Evolutionary conservation across 2,329 filamentous ascomycete genomes (phyloP).

Genomic region (Calonectria hawksworthii): DNA sequence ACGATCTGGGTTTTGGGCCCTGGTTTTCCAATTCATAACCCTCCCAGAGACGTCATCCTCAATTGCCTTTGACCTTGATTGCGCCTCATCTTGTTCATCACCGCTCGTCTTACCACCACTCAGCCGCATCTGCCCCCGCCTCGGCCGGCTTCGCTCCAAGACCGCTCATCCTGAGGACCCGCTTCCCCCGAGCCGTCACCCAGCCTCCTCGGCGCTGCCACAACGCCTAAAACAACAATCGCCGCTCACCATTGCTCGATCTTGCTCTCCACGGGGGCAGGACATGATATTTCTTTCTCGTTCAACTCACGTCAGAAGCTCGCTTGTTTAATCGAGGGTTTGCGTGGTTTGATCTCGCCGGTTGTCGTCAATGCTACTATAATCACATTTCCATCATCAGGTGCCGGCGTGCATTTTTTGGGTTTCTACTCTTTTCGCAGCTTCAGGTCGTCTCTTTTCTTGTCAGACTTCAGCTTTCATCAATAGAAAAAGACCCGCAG

Average conservation of each 20-base stretch:
- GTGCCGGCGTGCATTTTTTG: conserved; percentile 34
- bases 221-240: conserved; percentile 35
- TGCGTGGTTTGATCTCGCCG: conserved; percentile 30
- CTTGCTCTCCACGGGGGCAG: conserved; percentile 32
- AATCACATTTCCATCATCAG: conserved; percentile 30
- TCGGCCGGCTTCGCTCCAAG: conserved; percentile 40
- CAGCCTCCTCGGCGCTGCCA: conserved; percentile 40
- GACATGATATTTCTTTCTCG: conserved; percentile 30
- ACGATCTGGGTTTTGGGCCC: conserved; percentile 35
- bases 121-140: conserved; percentile 25
- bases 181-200: conserved; percentile 36
- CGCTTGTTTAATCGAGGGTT: conserved; percentile 33
- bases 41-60: conserved; percentile 9
- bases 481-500: conserved; percentile 31
- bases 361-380: conserved; percentile 33
- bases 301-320: conserved; percentile 31
- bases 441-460: conserved; percentile 32
- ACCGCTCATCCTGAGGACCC: conserved; percentile 43
- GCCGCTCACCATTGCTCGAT: conserved; percentile 30
- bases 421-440: conserved; percentile 31
- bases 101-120: conserved; percentile 20
- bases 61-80: conserved; percentile 18
- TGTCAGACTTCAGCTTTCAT: conserved; percentile 23
- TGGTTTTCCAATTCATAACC: conserved; percentile 33
- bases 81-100: conserved; percentile 27